phyloP scores from a whole-genome alignment of 805 yeast species.

The Saccharomycopsis sp. region DNA sequence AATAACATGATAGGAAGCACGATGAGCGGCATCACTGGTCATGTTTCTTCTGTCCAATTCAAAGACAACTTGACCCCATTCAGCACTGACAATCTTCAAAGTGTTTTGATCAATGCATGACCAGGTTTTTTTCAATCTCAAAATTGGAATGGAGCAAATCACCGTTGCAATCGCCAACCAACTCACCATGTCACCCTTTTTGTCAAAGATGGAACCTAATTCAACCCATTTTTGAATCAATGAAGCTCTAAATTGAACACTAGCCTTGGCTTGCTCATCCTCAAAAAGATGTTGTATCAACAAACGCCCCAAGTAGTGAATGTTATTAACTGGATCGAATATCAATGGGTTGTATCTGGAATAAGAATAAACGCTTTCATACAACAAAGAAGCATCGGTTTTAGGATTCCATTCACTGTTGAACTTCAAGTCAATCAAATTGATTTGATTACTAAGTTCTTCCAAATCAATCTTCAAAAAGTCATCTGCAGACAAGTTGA shows the following conservation, averaged over 20 bases:
- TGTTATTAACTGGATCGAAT: conserved; percentile 53
- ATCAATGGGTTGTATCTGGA: conserved; percentile 63
- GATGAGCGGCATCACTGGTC: conserved; percentile 45
- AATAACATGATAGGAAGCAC: conserved; percentile 60
- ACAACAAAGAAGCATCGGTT: conserved; percentile 65
- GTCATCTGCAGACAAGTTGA: conserved; percentile 27
- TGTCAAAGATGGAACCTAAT: conserved; percentile 68
- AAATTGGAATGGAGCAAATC: conserved; percentile 71
- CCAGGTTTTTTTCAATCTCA: conserved; percentile 74
- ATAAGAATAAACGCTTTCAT: conserved; percentile 36
- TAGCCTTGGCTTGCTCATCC: conserved; percentile 30
- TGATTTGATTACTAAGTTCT: conserved; percentile 53
- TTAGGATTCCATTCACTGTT: conserved; percentile 70
- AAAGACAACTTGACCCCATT: conserved; percentile 90
- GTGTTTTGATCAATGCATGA: conserved; percentile 50
- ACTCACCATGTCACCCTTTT: conserved; percentile 83
- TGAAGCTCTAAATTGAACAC: conserved; percentile 42
- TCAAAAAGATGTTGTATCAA: conserved; percentile 60
- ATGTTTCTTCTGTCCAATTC: conserved; percentile 74
- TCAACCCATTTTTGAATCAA: conserved; percentile 76
- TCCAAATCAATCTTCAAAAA: conserved; percentile 49
- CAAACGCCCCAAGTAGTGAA: conserved; percentile 72
- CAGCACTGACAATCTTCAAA: conserved; percentile 54
- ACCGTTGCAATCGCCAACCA: conserved; percentile 88
- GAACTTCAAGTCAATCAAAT: conserved; percentile 57